Evolutionary conservation across 805 yeast genomes (phyloP).

Genomic region (Zygosaccharomyces gambellarensis): DNA sequence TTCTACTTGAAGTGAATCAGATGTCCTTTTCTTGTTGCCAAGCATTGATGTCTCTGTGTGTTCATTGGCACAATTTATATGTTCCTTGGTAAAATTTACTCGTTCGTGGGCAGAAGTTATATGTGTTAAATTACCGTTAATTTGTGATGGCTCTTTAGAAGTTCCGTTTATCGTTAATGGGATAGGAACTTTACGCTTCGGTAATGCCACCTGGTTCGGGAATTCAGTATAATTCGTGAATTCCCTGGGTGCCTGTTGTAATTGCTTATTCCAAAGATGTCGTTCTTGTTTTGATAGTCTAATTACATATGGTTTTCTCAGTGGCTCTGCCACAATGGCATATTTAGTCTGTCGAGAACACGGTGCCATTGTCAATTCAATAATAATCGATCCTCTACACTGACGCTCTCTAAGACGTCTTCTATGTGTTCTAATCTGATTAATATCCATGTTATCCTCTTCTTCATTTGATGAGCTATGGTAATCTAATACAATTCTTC

Average conservation of each 20-base stretch:
- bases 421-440: conserved; percentile 20
- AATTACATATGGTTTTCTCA: conserved; percentile 27
- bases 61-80: not conserved
- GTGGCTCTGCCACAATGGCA: conserved; percentile 32
- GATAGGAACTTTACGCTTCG: conserved; percentile 7
- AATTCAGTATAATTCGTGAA: conserved; percentile 15
- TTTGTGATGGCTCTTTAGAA: not conserved
- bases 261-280: conserved; percentile 15
- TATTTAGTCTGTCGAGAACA: conserved; percentile 8
- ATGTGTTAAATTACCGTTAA: not conserved
- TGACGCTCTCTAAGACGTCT: conserved; percentile 11
- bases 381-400: conserved; percentile 26
- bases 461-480: conserved; percentile 33
- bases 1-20: not conserved
- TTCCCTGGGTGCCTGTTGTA: conserved; percentile 7
- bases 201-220: conserved; percentile 20
- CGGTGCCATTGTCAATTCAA: conserved; percentile 16
- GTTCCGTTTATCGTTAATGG: conserved; percentile 2
- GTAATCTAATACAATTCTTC: conserved; percentile 20
- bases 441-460: conserved; percentile 20
- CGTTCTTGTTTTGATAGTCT: conserved; percentile 20
- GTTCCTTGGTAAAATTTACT: too few species aligned
- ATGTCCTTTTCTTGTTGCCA: not conserved
- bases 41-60: not conserved
- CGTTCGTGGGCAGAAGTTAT: too few species aligned